These are phyloP conservation scores for Talaromyces thailandensis DNA, from an alignment of 495 filamentous ascomycete species.

Conservation along the genomic window DNA sequence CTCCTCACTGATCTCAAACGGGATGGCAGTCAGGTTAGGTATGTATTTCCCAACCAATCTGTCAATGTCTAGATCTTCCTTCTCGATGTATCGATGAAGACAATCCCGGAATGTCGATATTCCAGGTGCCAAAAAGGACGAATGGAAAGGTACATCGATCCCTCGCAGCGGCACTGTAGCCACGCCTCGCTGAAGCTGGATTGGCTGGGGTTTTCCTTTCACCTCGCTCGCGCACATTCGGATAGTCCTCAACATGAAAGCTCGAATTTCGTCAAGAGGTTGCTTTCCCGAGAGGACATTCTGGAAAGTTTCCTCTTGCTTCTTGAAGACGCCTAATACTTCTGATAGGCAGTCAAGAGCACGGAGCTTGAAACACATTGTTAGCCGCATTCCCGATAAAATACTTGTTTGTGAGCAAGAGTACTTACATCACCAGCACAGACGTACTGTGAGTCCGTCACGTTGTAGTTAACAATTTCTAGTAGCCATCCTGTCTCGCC, in stretches of 20 bases:
- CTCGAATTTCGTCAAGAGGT: conserved; percentile 70
- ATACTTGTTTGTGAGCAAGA: no score
- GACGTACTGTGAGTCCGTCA: conserved; percentile 97
- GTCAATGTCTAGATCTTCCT: conserved; percentile 90
- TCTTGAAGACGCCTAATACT: conserved; percentile 87
- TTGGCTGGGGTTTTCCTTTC: conserved; percentile 50
- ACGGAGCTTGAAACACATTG: conserved; percentile 44
- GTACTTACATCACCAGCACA: conserved; percentile 72
- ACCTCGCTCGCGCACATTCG: conserved; percentile 73
- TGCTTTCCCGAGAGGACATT: conserved; percentile 70
- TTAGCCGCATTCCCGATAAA: background rate
- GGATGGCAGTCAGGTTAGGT: conserved; percentile 91
- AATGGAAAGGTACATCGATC: conserved; percentile 98
- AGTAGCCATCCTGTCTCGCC: conserved; percentile 89
- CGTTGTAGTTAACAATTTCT: conserved; percentile 98
- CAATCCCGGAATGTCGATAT: conserved; percentile 97
- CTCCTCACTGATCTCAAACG: conserved; percentile 92
- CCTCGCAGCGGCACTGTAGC: conserved; percentile 93
- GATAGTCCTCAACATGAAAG: conserved; percentile 73
- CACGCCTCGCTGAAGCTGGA: conserved; percentile 85
- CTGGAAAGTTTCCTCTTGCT: conserved; percentile 91
- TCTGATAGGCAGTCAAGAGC: conserved; percentile 93
- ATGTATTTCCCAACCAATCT: conserved; percentile 98
- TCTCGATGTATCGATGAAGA: conserved; percentile 97
- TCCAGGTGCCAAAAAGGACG: conserved; percentile 89